These are phyloP conservation scores for Aspergillus affinis DNA, from an alignment of 495 filamentous ascomycete species.

Conservation along the genomic window DNA sequence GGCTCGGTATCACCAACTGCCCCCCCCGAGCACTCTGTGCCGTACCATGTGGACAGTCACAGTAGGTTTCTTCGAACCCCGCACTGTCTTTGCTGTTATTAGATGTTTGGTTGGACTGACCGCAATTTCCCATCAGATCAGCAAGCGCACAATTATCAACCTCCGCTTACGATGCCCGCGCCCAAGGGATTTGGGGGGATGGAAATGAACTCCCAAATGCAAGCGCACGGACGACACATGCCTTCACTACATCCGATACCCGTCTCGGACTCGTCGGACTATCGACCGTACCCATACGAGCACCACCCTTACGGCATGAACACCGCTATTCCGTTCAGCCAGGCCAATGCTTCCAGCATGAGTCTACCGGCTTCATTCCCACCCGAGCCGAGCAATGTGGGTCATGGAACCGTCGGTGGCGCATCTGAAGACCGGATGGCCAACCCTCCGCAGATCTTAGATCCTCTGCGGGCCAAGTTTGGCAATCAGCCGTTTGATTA, in stretches of 20 bases:
- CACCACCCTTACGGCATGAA: conserved; percentile 30
- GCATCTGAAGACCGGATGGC: conserved; percentile 30
- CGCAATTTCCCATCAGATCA: conserved; percentile 21
- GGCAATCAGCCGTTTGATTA: conserved; percentile 37
- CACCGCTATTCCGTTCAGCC: conserved; percentile 32
- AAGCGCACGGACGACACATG: conserved; percentile 30
- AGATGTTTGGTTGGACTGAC: conserved; percentile 17
- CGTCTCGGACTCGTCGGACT: conserved; percentile 35
- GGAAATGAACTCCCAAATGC: conserved; percentile 35
- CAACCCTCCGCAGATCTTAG: conserved; percentile 25
- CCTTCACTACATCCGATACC: conserved; percentile 32
- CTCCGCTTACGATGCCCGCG: conserved; percentile 32
- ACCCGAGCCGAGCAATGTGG: conserved; percentile 26
- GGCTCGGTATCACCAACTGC: conserved; percentile 43
- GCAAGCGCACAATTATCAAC: conserved; percentile 35
- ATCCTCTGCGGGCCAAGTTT: conserved; percentile 33
- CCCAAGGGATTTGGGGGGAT: conserved; percentile 31
- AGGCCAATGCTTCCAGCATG: conserved; percentile 39
- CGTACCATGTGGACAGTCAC: conserved; percentile 21
- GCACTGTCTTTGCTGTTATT: not conserved
- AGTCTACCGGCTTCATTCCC: conserved; percentile 38
- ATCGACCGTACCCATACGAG: conserved; percentile 38
- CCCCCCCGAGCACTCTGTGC: conserved; percentile 30
- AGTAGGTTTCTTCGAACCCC: conserved; percentile 11
- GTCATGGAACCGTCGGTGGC: conserved; percentile 18